A percentile compares a stretch with the other conserved stretches of the same genome.
Conservation (phyloP, 352 stramenopile genomes). For the Plasmopara viticola region DNA sequence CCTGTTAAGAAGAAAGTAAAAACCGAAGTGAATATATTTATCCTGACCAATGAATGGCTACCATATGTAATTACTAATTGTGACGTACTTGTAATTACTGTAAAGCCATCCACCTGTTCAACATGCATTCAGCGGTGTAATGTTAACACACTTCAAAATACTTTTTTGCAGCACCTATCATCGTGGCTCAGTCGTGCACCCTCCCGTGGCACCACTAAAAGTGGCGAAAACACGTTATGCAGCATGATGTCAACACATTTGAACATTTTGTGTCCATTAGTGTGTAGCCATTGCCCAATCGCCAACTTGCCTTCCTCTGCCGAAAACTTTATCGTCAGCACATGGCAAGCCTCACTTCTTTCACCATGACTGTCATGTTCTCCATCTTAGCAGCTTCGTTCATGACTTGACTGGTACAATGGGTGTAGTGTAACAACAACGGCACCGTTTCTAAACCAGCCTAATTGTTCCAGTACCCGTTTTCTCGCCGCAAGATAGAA, state of each 20-base stretch:
- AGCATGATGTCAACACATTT: constrained; percentile 1
- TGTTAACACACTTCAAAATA: neutral
- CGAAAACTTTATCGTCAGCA: no score
- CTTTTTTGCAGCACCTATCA: neutral
- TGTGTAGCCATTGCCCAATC: constrained; percentile 1
- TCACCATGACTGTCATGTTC: constrained; percentile 3
- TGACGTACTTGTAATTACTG: no score
- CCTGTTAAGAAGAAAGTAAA: no score
- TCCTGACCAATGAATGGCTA: no score
- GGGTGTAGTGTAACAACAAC: no score
- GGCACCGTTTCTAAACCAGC: no score
- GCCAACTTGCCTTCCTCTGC: neutral
- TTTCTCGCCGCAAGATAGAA: no score
- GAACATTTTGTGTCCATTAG: constrained; percentile 1
- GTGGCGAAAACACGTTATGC: neutral
- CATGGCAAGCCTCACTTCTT: neutral
- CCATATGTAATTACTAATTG: no score
- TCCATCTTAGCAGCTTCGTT: neutral
- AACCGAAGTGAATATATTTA: no score
- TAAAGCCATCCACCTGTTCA: no score
- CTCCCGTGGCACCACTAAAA: constrained; percentile 5
- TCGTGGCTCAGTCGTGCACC: constrained; percentile 2
- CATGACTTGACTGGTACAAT: constrained; percentile 2
- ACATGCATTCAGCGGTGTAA: no score
- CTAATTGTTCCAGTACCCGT: no score